Evolutionary conservation across 2,329 filamentous ascomycete genomes (phyloP), one percentile per base, ranked within the genome.

Genomic region (Volutella citrinella): DNA sequence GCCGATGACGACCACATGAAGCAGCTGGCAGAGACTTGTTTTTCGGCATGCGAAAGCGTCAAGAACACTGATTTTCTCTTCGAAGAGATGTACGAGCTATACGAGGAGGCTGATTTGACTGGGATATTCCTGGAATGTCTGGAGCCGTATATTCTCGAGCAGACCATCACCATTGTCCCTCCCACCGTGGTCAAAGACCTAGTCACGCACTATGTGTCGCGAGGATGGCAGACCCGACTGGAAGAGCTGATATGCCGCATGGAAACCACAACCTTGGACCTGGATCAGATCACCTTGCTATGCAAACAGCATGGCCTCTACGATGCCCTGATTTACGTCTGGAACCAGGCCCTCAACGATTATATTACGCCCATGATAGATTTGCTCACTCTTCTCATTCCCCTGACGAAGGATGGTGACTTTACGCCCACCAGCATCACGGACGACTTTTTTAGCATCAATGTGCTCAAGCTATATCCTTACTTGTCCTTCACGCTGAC

Each of bases 171-270:
- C 5, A 71, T 77, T 6, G 69, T 96, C 7, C 93, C 93, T 7
- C 89, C 93, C 1, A 76, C 78, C 5, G 82, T 93, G 7, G 79
- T 97, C 45, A 96, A 97, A 60, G 79, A 86, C 32, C 72, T 97
- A 56, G 86, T 97, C 20, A 76, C 76, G 9, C 80, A 95, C 57
- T 97, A 86, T 57, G 84, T 89, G 13, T 73, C 72, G 23, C 83
- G 80, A 41, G 87, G 86, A 28, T 79, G 84, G 51, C 83, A 90
- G 48, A 77, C 76, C 41, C 80, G 84, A 10, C 70, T 98, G 7
- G 94, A 98, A 63, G 91, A 97, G 61, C 84, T 97, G 60, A 85
- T 98, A 19, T 97, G 91, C 58, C 83, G 91, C 45, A 83, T 98
- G 65, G 84, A 95, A 51, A 95, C 91, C 2, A 71, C 78, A 11